phyloP scores from a whole-genome alignment of 768 basidiomycete genomes.

The Auricularia sp. region DNA sequence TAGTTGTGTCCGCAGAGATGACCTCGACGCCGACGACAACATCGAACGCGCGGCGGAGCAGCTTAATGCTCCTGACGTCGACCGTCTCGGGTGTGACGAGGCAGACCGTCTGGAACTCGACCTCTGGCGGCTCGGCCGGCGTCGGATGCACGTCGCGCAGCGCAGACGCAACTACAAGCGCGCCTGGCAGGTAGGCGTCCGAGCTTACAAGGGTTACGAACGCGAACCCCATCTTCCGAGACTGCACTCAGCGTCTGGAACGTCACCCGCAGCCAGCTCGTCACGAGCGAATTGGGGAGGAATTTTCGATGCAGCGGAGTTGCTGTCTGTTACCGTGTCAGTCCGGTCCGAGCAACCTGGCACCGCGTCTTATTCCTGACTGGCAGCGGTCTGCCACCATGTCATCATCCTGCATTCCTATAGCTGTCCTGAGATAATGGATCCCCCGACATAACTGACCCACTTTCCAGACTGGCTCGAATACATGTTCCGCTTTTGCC shows the following conservation, averaged over 20 bases:
- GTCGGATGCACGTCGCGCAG: conserved; percentile 67
- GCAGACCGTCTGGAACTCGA: conserved; percentile 74
- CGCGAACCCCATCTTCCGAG: conserved; percentile 38
- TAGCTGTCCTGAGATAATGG: too few species aligned
- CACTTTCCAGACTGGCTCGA: too few species aligned
- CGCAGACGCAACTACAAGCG: conserved; percentile 75
- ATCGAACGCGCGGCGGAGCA: conserved; percentile 70
- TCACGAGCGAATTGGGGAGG: background rate
- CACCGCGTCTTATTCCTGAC: too few species aligned
- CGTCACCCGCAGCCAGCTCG: background rate
- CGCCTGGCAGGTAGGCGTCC: conserved; percentile 89
- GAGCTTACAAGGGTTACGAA: conserved; percentile 91
- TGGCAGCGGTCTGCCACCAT: too few species aligned
- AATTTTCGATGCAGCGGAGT: background rate
- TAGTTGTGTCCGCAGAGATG: conserved; percentile 57
- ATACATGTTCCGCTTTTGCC: too few species aligned
- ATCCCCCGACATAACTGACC: too few species aligned
- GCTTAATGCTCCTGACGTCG: conserved; percentile 69
- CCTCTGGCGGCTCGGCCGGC: conserved; percentile 42
- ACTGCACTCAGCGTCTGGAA: background rate
- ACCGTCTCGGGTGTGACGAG: conserved; percentile 91
- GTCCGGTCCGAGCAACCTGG: too few species aligned
- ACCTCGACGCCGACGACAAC: conserved; percentile 87
- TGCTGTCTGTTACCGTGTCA: too few species aligned
- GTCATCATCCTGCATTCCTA: too few species aligned